Percentiles rank a stretch among this genome's conserved stretches.
Conservation (phyloP, 352 stramenopile genomes). For the Globisporangium paddicum region DNA sequence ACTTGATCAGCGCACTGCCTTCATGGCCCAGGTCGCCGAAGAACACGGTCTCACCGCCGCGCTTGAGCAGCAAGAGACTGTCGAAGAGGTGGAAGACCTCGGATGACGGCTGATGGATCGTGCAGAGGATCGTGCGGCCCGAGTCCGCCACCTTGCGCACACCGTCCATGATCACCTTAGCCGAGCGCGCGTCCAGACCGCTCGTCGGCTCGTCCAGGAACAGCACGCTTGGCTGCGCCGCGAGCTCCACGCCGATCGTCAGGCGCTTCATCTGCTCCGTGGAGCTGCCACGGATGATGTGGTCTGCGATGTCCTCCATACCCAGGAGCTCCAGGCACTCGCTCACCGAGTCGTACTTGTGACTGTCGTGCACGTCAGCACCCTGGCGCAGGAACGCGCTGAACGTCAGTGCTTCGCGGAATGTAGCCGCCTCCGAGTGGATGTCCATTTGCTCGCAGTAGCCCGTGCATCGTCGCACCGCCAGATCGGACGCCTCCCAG, state of each 20-base stretch:
- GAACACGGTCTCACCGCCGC: conserved; percentile 54
- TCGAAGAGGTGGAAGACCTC: conserved; percentile 91
- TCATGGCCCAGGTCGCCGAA: conserved; percentile 39
- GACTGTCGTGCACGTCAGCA: conserved; percentile 24
- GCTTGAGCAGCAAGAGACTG: conserved; percentile 80
- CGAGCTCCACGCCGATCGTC: conserved; percentile 90
- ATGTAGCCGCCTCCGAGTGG: conserved; percentile 86
- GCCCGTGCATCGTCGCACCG: conserved; percentile 50
- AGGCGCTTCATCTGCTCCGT: conserved; percentile 64
- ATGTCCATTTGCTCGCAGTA: conserved; percentile 90
- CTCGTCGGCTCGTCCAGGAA: conserved; percentile 91
- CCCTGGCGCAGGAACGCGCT: conserved; percentile 82
- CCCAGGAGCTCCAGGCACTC: conserved; percentile 52
- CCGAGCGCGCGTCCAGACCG: conserved; percentile 83
- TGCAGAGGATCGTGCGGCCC: conserved; percentile 84
- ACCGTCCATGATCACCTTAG: conserved; percentile 85
- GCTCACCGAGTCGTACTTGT: conserved; percentile 51
- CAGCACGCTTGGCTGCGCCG: conserved; percentile 80
- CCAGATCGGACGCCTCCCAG: conserved; percentile 39
- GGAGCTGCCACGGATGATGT: conserved; percentile 52
- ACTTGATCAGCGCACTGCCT: conserved; percentile 33
- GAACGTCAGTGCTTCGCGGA: conserved; percentile 91
- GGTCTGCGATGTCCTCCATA: conserved; percentile 52
- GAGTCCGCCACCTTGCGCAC: conserved; percentile 83
- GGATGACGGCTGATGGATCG: conserved; percentile 90